Conservation (phyloP, 176 grass and related monocot species). For the Bolboschoenus planiculmis region DNA sequence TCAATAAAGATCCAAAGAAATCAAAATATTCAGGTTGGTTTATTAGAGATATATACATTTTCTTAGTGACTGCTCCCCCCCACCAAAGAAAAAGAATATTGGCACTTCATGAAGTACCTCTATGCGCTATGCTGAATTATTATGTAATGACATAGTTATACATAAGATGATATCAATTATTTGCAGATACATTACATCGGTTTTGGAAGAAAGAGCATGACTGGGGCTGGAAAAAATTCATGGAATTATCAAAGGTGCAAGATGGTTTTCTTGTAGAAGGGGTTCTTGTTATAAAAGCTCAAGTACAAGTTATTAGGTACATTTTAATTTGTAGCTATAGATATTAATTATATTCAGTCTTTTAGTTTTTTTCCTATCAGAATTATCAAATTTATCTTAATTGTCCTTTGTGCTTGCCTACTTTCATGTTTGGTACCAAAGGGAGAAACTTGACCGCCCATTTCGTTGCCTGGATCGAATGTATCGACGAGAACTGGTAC, state of each 20-base stretch:
- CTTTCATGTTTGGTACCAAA: slow-evolving; percentile 34
- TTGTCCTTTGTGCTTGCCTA: background rate
- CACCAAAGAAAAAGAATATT: background rate
- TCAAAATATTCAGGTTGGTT: slow-evolving; percentile 89
- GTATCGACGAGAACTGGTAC: slow-evolving; percentile 89
- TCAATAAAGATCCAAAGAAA: slow-evolving; percentile 96
- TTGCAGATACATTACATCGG: slow-evolving; percentile 93
- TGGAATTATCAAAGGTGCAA: slow-evolving; percentile 91
- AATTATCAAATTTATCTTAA: background rate
- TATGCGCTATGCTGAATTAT: background rate
- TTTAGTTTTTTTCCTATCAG: background rate
- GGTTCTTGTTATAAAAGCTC: slow-evolving; percentile 91
- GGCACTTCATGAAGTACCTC: background rate
- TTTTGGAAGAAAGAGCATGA: slow-evolving; percentile 99
- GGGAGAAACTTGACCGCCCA: slow-evolving; percentile 85
- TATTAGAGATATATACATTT: slow-evolving; percentile 9
- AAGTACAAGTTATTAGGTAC: slow-evolving; percentile 99
- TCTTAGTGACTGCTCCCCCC: background rate
- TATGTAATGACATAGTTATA: background rate
- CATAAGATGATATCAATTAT: slow-evolving; percentile 12
- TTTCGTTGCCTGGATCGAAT: slow-evolving; percentile 82
- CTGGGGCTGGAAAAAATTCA: slow-evolving; percentile 99
- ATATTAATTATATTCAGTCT: slow-evolving; percentile 20
- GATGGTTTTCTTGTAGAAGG: slow-evolving; percentile 90
- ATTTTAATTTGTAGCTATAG: slow-evolving; percentile 18